Evolutionary conservation across 169 alveolate species (phyloP), one percentile per base, ranked within the genome.

Genomic region (Eimeria brunetti): DNA sequence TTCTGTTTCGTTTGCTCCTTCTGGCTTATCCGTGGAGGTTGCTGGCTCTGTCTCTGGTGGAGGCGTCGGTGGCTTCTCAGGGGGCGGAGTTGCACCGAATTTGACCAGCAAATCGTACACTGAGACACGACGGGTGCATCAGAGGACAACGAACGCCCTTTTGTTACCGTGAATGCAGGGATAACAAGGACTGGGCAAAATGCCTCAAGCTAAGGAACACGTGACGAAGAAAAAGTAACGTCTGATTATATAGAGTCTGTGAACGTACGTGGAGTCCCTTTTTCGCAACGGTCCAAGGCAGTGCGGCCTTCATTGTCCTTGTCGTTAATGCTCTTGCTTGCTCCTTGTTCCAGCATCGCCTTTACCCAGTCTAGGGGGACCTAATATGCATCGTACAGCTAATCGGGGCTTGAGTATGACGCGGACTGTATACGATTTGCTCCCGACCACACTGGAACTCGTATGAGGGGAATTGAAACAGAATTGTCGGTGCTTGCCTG

Each of bases 321-420:
- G n/a, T 58, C 95, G 62, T 91, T 80, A 56, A 91, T 91, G 36
- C 78, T 91, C 38, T 91, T 67, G 30, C 49, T 83, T 18, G 95
- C 95, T 44, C 95, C 95, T 38, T 91, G 81, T 33, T 91, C 95
- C 67, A 91, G 85, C 95, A 91, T 91, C 30, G 95, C 95, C 41
- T 83, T 91, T 24, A 91, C 80, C 95, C 95, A 91, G 64, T 91
- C 95, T 38, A 60, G 16, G 41, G 95, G 95, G 53, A 91, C 95
- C 95, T 91, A 85, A 36, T 20, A 51, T 18, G 30, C 84, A 36
- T 20, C 69, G 41, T 9, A 30, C 88, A 49, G 44, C 44, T 5
- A 46, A 49, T 30, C 44, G 64, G 67, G 44, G 64, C 38, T n/a
- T n/a, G 27, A 46, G 36, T 12, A 44, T 18, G 36, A 24, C 22